Conservation (phyloP, 371 early-diverging fungal species). For the Mortierella sp. region DNA sequence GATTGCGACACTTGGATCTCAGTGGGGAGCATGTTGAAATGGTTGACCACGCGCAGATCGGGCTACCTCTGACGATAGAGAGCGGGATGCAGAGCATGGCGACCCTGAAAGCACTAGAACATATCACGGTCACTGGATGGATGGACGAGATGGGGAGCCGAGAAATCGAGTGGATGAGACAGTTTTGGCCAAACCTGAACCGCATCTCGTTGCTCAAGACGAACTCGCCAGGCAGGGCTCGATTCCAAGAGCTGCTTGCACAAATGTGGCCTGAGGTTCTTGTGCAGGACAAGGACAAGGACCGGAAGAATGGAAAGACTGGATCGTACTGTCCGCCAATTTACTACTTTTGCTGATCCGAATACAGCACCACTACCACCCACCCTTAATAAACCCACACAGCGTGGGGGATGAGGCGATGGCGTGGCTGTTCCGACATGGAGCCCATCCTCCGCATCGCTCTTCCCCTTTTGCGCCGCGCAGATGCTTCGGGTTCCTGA, state of each 20-base stretch:
- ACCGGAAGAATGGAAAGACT: constrained; percentile 14
- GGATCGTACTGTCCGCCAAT: constrained; percentile 12
- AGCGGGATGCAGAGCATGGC: constrained; percentile 14
- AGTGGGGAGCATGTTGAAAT: constrained; percentile 33
- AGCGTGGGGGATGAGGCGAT: no score
- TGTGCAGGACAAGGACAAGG: constrained; percentile 31
- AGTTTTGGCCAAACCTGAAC: constrained; percentile 17
- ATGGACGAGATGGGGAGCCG: constrained; percentile 19
- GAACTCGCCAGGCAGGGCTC: background rate
- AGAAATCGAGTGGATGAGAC: constrained; percentile 35
- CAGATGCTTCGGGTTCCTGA: no score
- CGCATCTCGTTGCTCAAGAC: constrained; percentile 20
- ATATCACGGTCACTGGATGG: constrained; percentile 33
- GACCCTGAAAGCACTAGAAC: constrained; percentile 15
- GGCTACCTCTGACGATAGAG: constrained; percentile 21
- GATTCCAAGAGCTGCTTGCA: constrained; percentile 10
- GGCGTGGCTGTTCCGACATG: no score
- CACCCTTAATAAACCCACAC: background rate
- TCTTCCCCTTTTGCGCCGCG: no score
- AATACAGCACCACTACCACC: no score
- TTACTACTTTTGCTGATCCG: constrained; percentile 7
- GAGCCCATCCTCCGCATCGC: no score
- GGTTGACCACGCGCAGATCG: constrained; percentile 23
- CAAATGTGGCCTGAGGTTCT: constrained; percentile 16
- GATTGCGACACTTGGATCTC: constrained; percentile 24